These are phyloP conservation scores for Jaltomata sinuosa DNA, from an alignment of 257 asterid genomes.

Conservation along the genomic window DNA sequence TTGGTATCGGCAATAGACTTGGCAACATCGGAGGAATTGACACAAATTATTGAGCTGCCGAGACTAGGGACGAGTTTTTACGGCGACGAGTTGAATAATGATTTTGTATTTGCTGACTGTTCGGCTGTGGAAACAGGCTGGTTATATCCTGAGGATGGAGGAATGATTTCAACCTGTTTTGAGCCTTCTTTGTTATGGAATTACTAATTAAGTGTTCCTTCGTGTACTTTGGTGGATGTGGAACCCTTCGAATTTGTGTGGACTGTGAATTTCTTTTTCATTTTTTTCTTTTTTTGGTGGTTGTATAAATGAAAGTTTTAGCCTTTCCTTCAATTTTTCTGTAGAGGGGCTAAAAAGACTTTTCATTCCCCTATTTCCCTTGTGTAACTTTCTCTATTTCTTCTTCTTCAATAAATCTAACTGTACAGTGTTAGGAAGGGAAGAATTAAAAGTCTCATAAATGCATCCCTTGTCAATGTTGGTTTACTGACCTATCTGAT, in stretches of 20 bases:
- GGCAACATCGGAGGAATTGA: constrained; percentile 42
- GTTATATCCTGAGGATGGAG: constrained; percentile 27
- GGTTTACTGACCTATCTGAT: neutral
- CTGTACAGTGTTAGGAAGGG: constrained; percentile 22
- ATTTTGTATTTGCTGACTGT: constrained; percentile 34
- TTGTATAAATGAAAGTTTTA: neutral
- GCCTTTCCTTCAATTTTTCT: neutral
- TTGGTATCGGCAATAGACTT: constrained; percentile 27
- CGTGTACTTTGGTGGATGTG: neutral
- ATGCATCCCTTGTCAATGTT: constrained; percentile 6
- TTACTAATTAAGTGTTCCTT: constrained; percentile 10
- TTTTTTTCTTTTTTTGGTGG: neutral
- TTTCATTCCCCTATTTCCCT: neutral
- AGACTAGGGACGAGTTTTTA: constrained; percentile 38
- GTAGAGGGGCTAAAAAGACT: constrained; percentile 1
- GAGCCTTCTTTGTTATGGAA: constrained; percentile 46
- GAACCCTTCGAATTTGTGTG: neutral
- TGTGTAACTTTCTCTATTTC: neutral
- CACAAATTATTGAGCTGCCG: constrained; percentile 72
- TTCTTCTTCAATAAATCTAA: neutral
- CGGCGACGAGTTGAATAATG: constrained; percentile 26
- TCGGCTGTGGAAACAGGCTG: constrained; percentile 30
- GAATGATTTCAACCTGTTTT: constrained; percentile 13
- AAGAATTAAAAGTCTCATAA: constrained; percentile 8
- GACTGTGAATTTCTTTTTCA: neutral